Percentiles rank a stretch among this genome's conserved stretches.
phyloP scores from a whole-genome alignment of 306 rosid species.

The Gillenia trifoliata region DNA sequence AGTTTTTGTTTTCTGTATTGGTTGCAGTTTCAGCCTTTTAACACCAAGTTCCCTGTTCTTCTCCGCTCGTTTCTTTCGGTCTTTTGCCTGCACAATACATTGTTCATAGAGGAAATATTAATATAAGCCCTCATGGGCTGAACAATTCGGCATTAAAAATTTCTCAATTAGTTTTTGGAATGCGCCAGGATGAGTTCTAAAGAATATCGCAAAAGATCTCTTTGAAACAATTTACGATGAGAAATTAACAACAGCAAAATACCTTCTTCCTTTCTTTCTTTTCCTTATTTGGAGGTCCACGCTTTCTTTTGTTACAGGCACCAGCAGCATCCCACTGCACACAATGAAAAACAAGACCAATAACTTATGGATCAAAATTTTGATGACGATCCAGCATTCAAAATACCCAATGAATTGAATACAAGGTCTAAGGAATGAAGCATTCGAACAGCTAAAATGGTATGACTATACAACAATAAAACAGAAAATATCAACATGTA shows the following conservation, averaged over 20 bases:
- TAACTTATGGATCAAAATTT: background rate
- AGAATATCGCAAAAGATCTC: background rate
- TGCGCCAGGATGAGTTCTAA: background rate
- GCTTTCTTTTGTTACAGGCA: slow-evolving; percentile 36
- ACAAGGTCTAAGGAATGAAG: background rate
- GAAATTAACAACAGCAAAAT: slow-evolving; percentile 5
- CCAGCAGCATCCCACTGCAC: slow-evolving; percentile 35
- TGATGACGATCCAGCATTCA: background rate
- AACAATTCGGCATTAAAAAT: too few relatives aligned
- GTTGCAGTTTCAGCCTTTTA: slow-evolving; percentile 56
- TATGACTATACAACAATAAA: slow-evolving; percentile 1
- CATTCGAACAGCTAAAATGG: background rate
- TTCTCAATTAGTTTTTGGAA: too few relatives aligned
- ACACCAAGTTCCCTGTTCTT: slow-evolving; percentile 70
- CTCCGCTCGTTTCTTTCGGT: slow-evolving; percentile 57
- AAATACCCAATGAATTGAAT: background rate
- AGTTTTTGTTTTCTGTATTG: slow-evolving; percentile 47
- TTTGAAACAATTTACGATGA: background rate
- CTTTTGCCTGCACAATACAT: slow-evolving; percentile 33
- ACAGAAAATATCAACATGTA: background rate
- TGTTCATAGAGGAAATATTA: slow-evolving; percentile 13
- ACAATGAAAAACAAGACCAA: slow-evolving; percentile 21
- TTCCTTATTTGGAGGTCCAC: slow-evolving; percentile 50
- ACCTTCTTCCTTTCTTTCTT: slow-evolving; percentile 62
- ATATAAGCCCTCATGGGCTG: too few relatives aligned